Evolutionary conservation across 106 monocot genomes (phyloP), one percentile per base, ranked within the genome.

Genomic region (Dioscorea zingiberensis): DNA sequence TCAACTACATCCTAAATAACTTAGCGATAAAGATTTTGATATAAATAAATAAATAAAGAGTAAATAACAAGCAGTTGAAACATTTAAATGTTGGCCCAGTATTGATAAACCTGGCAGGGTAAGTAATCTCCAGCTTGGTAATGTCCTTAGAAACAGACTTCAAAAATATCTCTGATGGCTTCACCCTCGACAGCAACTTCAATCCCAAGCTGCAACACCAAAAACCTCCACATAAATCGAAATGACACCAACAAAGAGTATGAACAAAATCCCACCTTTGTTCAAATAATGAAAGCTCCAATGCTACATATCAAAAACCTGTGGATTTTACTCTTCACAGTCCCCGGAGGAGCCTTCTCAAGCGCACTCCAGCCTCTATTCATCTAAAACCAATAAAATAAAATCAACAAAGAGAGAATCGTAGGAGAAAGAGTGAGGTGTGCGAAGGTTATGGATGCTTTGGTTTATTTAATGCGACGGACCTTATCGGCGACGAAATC

Each of bases 401-500:
- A 45, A 17, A 8, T 25, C 49, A 65, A 27, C 1, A 47, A 63
- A 15, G 24, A 66, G 25, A 21, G 67, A 17, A 27, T 27, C 55
- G 25, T 26, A 15, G 27, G 15, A 4, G 24, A 27, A 21, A 49
- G 29, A 1, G 14, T 1, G 62, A 46, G 12, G 3, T 44, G 0
- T 1, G 23, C 30, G 9, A 23, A 21, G 2, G 44, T 27, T 25
- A 9, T 28, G 2, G 45, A 58, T 7, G 25, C 38, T 38, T 38
- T 38, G 38, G 38, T 8, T 38, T 38, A 8, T 6, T 6, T 6
- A 38, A 38, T 38, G 38, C 38, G 38, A 38, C 3, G 9, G 63
- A 89, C 97, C 86, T 93, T 92, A 18, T 86, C 81, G 0, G 97
- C 83, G 27, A 76, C 60, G 65, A 89, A 92, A 48, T 98, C 97